A percentile compares a stretch with the other conserved stretches of the same genome.
phyloP scores from a whole-genome alignment of 139 green algal genomes.

The Tetratostichococcus sp. region DNA sequence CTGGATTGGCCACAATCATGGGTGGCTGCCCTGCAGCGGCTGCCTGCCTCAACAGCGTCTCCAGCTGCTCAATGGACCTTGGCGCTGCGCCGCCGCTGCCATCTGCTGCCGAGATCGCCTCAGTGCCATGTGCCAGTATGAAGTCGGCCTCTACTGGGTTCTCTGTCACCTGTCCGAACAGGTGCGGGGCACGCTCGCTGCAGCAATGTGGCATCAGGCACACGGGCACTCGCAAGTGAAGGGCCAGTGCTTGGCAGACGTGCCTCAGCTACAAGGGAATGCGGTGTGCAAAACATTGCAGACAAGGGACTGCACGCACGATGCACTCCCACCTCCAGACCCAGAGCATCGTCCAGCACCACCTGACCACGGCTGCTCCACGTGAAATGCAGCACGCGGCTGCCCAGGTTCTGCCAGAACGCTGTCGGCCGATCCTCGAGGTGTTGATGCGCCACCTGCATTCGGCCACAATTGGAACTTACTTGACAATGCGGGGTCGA shows the following conservation, averaged over 20 bases:
- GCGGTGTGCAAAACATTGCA: not conserved
- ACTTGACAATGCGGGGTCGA: too few relatives aligned
- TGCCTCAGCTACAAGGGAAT: not conserved
- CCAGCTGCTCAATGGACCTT: constrained; percentile 34
- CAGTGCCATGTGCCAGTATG: constrained; percentile 86
- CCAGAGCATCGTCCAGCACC: constrained; percentile 47
- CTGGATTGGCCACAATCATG: constrained; percentile 83
- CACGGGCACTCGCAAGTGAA: too few relatives aligned
- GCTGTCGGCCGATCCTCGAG: constrained; percentile 28
- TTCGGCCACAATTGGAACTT: too few relatives aligned
- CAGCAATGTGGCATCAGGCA: too few relatives aligned
- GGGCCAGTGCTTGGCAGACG: too few relatives aligned
- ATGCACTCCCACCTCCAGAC: constrained; percentile 39
- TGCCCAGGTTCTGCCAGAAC: constrained; percentile 60
- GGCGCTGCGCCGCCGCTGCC: constrained; percentile 2
- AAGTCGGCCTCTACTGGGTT: constrained; percentile 71
- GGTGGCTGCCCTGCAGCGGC: constrained; percentile 22
- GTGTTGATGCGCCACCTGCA: constrained; percentile 46
- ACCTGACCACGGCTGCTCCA: constrained; percentile 69
- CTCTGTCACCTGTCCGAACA: constrained; percentile 31
- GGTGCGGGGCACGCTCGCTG: too few relatives aligned
- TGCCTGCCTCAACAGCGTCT: constrained; percentile 40
- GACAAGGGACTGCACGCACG: not conserved
- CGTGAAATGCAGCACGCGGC: constrained; percentile 80
- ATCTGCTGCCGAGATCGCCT: constrained; percentile 43